Evolutionary conservation across 192 early-diverging fungal species (phyloP), one percentile per base, ranked within the genome.

Genomic region (Coemansia brasiliensis): DNA sequence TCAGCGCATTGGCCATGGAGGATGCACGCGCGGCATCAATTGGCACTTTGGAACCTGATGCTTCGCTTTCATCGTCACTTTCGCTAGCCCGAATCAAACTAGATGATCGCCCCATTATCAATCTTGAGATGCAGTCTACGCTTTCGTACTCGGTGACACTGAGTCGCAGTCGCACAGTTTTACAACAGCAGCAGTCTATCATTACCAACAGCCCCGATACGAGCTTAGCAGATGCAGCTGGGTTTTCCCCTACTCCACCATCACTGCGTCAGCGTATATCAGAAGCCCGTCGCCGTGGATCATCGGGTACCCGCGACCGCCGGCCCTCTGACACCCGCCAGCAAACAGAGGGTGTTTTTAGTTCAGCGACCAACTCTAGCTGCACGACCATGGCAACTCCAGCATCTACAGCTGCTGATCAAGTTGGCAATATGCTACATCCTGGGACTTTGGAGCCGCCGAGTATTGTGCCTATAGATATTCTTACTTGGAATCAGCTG

Each of bases 401-500:
- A 24, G 39, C 61, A 15, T n/a, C n/a, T n/a, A n/a, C n/a, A n/a
- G n/a, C 55, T 2, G 13, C 44, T 4, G 7, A 53, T 5, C 25
- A 39, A 12, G 4, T 52, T 13, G 26, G 20, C 3, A 20, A 21
- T 13, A 17, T 18, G 29, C 10, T 27, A 51, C 39, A 15, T 10
- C 54, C 52, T 1, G 59, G 63, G 5, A 63, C 60, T 11, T 29
- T 77, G 5, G 74, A 77, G 57, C 74, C 74, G 8, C 74, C 74
- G 0, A 41, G 46, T 9, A 56, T 57, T 15, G 74, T 77, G 46
- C 74, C 74, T 4, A 77, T 77, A 13, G 74, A 77, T 46, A 69
- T 70, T 17, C 42, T 69, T n/a, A 67, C 67, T 16, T 77, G 74
- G 74, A 77, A 77, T 29, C 74, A 77, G 60, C 67, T 77, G 39